Evolutionary conservation across 345 rosid genomes (phyloP).

Genomic region (Nasturtium officinale): DNA sequence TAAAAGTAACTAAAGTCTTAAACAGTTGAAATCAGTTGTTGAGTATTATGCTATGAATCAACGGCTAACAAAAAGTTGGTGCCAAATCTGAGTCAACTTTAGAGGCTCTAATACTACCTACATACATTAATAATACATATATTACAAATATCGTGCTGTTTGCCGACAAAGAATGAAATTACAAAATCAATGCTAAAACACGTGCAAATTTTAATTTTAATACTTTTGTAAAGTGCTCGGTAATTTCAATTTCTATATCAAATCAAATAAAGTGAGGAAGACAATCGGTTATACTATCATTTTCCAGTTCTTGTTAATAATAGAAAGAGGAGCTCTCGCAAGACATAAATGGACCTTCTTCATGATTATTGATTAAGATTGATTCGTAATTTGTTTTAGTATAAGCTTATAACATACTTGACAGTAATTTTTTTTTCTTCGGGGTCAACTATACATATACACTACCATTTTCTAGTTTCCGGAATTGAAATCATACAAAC

Average conservation of each 20-base stretch:
- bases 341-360: not conserved
- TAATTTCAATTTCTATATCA: not conserved
- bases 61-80: not conserved
- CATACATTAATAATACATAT: not conserved
- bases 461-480: not conserved
- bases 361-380: not conserved
- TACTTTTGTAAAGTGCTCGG: not conserved
- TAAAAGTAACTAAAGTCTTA: not conserved
- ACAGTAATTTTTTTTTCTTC: not conserved
- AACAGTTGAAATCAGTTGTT: not conserved
- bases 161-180: conserved; percentile 7
- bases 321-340: not conserved
- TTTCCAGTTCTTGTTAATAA: conserved; percentile 10
- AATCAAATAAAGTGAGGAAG: conserved; percentile 1
- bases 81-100: not conserved
- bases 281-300: conserved; percentile 5
- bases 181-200: not conserved
- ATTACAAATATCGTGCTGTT: not conserved
- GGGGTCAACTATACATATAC: not conserved
- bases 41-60: not conserved
- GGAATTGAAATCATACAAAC: conserved; percentile 7
- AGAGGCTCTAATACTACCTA: not conserved
- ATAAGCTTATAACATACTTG: not conserved
- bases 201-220: not conserved
- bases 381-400: not conserved